phyloP scores from a whole-genome alignment of 2,329 filamentous ascomycete species.

The Aspergillus ochraceus region DNA sequence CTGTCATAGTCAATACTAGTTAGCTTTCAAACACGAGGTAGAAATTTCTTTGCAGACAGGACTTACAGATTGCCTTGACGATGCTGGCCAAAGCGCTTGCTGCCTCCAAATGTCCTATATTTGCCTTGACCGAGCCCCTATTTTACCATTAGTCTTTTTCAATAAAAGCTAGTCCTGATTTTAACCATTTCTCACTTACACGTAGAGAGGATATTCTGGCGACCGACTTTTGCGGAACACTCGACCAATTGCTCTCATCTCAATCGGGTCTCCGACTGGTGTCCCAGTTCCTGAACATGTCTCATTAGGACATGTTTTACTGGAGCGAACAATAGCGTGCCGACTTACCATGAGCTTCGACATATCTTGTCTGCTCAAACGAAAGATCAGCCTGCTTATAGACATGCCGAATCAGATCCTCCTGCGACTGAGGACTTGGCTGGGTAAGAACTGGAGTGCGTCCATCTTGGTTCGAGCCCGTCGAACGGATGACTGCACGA shows the following conservation, averaged over 20 bases:
- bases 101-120: constrained; percentile 26
- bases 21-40: too few species aligned
- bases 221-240: too few species aligned
- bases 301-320: too few species aligned
- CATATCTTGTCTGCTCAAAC: background rate
- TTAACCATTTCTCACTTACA: too few species aligned
- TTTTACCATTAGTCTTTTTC: background rate
- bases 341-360: constrained; percentile 1
- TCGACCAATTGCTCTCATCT: too few species aligned
- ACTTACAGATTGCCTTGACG: constrained; percentile 37
- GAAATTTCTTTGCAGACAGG: too few species aligned
- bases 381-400: constrained; percentile 7
- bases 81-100: constrained; percentile 39
- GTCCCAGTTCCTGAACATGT: constrained; percentile 35
- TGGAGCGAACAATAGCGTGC: too few species aligned
- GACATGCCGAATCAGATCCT: constrained; percentile 3
- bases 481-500: background rate
- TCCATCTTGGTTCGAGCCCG: background rate
- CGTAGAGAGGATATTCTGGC: too few species aligned
- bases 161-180: too few species aligned
- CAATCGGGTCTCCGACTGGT: constrained; percentile 10
- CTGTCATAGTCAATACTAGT: too few species aligned
- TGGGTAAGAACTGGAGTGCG: background rate
- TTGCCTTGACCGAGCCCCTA: constrained; percentile 20
- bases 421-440: background rate